phyloP scores from a whole-genome alignment of 805 yeast genomes.

The Brettanomyces bruxellensis region DNA sequence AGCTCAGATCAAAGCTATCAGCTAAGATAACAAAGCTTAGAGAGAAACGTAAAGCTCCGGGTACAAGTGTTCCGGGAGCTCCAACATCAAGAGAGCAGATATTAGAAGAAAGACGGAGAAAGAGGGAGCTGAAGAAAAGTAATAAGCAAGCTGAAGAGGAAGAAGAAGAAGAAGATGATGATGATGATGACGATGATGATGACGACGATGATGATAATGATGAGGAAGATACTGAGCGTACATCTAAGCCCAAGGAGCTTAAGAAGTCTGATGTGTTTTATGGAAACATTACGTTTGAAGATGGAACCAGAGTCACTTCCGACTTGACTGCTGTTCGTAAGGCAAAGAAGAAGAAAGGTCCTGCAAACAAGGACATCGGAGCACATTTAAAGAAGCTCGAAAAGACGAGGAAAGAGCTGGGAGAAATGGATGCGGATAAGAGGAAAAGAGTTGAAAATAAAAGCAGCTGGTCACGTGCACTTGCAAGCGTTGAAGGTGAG shows the following conservation, averaged over 20 bases:
- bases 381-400: conserved; percentile 76
- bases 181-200: conserved; percentile 18
- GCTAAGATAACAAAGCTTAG: conserved; percentile 60
- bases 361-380: conserved; percentile 73
- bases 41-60: conserved; percentile 87
- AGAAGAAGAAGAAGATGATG: conserved; percentile 28
- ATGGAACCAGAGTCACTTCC: conserved; percentile 71
- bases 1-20: conserved; percentile 71
- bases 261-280: conserved; percentile 42
- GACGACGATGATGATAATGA: conserved; percentile 26
- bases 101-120: conserved; percentile 52
- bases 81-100: conserved; percentile 78
- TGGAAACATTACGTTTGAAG: conserved; percentile 74
- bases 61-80: conserved; percentile 71
- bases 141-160: conserved; percentile 30
- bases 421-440: conserved; percentile 48
- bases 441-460: conserved; percentile 58
- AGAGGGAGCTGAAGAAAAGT: conserved; percentile 29
- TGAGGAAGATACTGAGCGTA: conserved; percentile 17
- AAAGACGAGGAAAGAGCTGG: conserved; percentile 57
- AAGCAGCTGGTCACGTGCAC: conserved; percentile 75
- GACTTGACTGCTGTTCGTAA: conserved; percentile 50
- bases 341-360: conserved; percentile 61
- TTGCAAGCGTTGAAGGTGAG: conserved; percentile 81
- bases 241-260: background rate